These are phyloP conservation scores for Monilinia fructicola DNA, from an alignment of 2,329 filamentous ascomycete species.

Conservation along the genomic window DNA sequence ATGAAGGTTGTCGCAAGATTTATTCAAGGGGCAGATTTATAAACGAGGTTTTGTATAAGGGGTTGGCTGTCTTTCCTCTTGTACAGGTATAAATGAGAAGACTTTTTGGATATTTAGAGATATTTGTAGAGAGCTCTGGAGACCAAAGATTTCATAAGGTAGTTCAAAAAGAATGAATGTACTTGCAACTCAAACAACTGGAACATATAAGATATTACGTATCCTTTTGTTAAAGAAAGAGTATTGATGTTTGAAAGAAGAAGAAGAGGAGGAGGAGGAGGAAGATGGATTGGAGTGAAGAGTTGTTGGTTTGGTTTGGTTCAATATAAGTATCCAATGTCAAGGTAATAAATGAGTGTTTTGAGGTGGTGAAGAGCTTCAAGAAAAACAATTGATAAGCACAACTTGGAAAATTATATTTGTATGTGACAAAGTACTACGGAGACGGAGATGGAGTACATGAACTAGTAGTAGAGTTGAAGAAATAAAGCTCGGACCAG, in stretches of 20 bases:
- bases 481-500: neutral
- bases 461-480: no score
- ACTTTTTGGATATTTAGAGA: neutral
- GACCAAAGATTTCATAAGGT: neutral
- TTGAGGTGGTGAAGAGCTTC: no score
- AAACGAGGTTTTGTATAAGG: neutral
- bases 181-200: neutral
- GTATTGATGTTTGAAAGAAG: neutral
- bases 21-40: neutral
- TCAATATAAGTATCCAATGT: no score
- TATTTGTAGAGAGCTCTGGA: neutral
- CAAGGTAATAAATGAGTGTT: no score
- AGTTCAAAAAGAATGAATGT: neutral
- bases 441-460: no score
- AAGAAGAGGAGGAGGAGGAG: no score
- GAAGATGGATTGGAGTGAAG: no score
- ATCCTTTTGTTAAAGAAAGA: neutral
- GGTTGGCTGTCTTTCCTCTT: neutral
- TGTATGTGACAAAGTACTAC: no score
- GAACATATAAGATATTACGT: neutral
- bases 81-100: neutral
- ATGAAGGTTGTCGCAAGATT: neutral
- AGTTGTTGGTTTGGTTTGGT: no score
- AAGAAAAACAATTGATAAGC: no score
- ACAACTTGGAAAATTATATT: no score